Conservation (phyloP, 768 basidiomycete genomes). For the Paxillus rubicundulus region DNA sequence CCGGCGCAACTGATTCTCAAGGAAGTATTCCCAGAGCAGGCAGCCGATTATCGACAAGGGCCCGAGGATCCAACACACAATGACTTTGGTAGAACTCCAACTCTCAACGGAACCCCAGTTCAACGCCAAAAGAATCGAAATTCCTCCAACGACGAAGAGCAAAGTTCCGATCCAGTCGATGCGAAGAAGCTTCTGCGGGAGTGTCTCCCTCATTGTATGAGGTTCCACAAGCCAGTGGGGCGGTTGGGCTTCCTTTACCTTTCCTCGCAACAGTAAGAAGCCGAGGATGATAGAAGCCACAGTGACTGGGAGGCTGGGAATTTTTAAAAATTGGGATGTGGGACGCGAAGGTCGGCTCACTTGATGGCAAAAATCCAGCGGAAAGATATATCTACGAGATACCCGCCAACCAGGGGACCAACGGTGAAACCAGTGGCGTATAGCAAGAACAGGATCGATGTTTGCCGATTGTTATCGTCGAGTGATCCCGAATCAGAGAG, state of each 20-base stretch:
- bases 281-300: slow-evolving; percentile 31
- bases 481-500: slow-evolving; percentile 38
- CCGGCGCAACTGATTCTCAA: slow-evolving; percentile 23
- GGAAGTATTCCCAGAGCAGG: slow-evolving; percentile 36
- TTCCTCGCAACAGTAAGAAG: slow-evolving; percentile 36
- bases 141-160: slow-evolving; percentile 37
- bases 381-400: slow-evolving; percentile 34
- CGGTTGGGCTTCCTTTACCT: slow-evolving; percentile 27
- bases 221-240: slow-evolving; percentile 1
- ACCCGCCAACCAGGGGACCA: slow-evolving; percentile 42
- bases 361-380: slow-evolving; percentile 49
- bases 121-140: slow-evolving; percentile 41
- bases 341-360: slow-evolving; percentile 20
- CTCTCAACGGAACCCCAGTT: slow-evolving; percentile 39
- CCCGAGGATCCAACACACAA: slow-evolving; percentile 45
- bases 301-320: slow-evolving; percentile 33
- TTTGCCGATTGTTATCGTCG: slow-evolving; percentile 39
- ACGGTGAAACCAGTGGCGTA: slow-evolving; percentile 38
- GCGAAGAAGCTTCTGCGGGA: slow-evolving; percentile 28
- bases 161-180: slow-evolving; percentile 41
- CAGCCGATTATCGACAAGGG: slow-evolving; percentile 37
- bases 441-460: slow-evolving; percentile 36
- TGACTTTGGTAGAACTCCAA: slow-evolving; percentile 38
- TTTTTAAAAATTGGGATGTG: background rate
- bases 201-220: slow-evolving; percentile 5